Percentiles rank a stretch among this genome's conserved stretches.
phyloP scores from a whole-genome alignment of 164 flowering plant species.

The Tetracentron sinense region DNA sequence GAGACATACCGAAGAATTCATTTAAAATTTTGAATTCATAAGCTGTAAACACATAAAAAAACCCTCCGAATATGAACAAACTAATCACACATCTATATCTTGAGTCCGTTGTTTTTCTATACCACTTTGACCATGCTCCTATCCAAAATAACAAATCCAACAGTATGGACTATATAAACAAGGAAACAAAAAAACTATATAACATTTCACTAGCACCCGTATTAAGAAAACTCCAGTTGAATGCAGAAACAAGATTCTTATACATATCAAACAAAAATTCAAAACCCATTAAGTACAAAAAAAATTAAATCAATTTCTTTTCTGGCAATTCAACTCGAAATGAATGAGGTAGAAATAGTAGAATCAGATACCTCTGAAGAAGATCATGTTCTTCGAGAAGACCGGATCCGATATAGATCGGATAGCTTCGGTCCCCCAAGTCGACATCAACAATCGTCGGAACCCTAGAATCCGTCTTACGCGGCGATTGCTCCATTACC shows the following conservation, averaged over 20 bases:
- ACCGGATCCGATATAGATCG: constrained; percentile 93
- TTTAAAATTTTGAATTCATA: background rate
- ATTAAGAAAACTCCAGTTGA: background rate
- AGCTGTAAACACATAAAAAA: background rate
- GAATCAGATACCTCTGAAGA: constrained; percentile 66
- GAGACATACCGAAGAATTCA: constrained; percentile 1
- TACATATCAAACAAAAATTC: background rate
- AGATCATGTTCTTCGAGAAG: constrained; percentile 75
- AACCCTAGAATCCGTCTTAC: constrained; percentile 25
- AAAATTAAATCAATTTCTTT: background rate
- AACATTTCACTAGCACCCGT: too few relatives aligned
- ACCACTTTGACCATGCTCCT: too few relatives aligned
- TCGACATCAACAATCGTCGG: constrained; percentile 82
- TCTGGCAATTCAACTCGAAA: too few relatives aligned
- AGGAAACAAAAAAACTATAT: too few relatives aligned
- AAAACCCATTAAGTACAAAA: background rate
- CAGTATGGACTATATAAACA: too few relatives aligned
- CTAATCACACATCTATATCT: too few relatives aligned
- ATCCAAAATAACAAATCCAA: too few relatives aligned
- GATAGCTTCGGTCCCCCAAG: constrained; percentile 87
- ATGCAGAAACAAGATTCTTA: background rate
- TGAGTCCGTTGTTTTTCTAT: too few relatives aligned
- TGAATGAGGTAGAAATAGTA: background rate
- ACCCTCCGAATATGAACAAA: background rate
- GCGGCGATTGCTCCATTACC: constrained; percentile 45